Percentiles rank a stretch among this genome's conserved stretches.
These are phyloP conservation scores for Psilocybe cyanescens DNA, from an alignment of 768 basidiomycete species.

Conservation along the genomic window DNA sequence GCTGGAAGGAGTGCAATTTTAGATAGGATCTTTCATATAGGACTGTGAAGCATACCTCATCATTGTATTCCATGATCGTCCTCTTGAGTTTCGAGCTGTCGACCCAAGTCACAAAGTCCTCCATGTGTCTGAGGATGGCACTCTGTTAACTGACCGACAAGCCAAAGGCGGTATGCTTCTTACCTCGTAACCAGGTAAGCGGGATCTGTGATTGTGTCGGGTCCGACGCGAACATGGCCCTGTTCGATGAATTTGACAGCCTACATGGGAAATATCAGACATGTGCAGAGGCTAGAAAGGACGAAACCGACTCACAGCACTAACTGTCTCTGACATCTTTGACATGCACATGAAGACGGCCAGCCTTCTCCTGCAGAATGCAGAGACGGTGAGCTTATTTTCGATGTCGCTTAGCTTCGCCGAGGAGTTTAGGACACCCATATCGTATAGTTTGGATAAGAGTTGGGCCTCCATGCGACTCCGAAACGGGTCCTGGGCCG, in stretches of 20 bases:
- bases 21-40: constrained; percentile 9
- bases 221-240: constrained; percentile 96
- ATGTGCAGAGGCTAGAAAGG: constrained; percentile 4
- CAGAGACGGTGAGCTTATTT: constrained; percentile 94
- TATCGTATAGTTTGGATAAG: constrained; percentile 95
- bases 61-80: constrained; percentile 95
- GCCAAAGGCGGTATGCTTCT: neutral
- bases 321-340: constrained; percentile 96
- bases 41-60: constrained; percentile 61
- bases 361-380: constrained; percentile 89
- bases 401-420: constrained; percentile 95
- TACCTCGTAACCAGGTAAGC: constrained; percentile 93
- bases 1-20: constrained; percentile 44
- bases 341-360: constrained; percentile 91
- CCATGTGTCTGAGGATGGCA: constrained; percentile 76
- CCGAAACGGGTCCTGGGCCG: constrained; percentile 88
- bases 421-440: constrained; percentile 86
- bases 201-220: constrained; percentile 94
- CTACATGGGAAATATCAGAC: constrained; percentile 41
- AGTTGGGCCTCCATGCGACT: constrained; percentile 83
- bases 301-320: constrained; percentile 65
- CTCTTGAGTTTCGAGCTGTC: constrained; percentile 97
- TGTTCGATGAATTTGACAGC: constrained; percentile 98
- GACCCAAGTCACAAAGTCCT: constrained; percentile 99
- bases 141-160: constrained; percentile 6